Evolutionary conservation across 2,329 filamentous ascomycete genomes (phyloP), one percentile per base, ranked within the genome.

Genomic region (Penicillium olsonii): DNA sequence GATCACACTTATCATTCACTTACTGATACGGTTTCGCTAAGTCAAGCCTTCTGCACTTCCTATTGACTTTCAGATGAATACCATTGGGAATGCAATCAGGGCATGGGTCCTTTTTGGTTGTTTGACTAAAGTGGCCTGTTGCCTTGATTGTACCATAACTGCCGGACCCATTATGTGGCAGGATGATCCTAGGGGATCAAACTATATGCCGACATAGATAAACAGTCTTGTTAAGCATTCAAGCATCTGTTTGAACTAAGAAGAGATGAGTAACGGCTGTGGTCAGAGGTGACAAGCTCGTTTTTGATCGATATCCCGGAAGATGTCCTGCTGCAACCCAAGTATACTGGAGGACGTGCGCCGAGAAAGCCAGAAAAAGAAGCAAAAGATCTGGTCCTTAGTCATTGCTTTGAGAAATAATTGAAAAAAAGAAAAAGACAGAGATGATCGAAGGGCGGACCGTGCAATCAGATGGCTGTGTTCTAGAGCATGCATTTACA

Each of bases 31-130:
- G 33, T 17, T 10, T 35, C 33, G n/a, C 33, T 17, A 35, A 35
- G 33, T 35, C 22, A 42, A 22, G 47, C 35, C 27, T 41, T 45
- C 22, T 41, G 14, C 41, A 50, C 19, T 41, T 50, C 39, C 48
- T 39, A 47, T 51, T 43, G 10, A 12, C 39, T 27, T 46, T 47
- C 39, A 48, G 39, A 19, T 38, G 46, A 34, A 18, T 24, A 37
- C 48, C 48, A 41, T 43, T 52, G 24, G 33, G 39, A 34, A 44
- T 47, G 39, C 48, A 52, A 26, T 47, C 24, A 27, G 39, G 48
- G 48, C 43, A 52, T 40, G 48, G 48, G 12, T 52, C 15, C 37
- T 40, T 47, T 46, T 47, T 52, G 3, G 34, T 52, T 20, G 27
- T 22, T 26, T 47, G 37, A 22, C 43, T 38, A 5, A 52, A 8